A percentile compares a stretch with the other conserved stretches of the same genome.
phyloP scores from a whole-genome alignment of 2,329 filamentous ascomycete genomes.

The Thelonectria discophora region DNA sequence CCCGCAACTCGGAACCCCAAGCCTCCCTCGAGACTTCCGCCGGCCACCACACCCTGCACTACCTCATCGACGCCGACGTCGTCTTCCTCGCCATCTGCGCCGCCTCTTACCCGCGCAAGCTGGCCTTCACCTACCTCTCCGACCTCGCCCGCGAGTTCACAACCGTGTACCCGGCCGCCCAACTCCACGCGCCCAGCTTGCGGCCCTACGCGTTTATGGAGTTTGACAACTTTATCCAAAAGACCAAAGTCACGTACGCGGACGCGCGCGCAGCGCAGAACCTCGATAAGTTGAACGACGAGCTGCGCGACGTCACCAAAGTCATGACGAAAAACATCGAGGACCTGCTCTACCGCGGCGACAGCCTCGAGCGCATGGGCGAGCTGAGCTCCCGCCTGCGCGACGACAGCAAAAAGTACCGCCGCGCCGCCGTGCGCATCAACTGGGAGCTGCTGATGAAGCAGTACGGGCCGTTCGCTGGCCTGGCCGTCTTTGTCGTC shows the following conservation, averaged over 20 bases:
- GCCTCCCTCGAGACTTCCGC: slow-evolving; percentile 86
- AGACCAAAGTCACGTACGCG: slow-evolving; percentile 92
- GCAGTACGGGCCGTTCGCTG: slow-evolving; percentile 94
- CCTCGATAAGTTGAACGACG: slow-evolving; percentile 93
- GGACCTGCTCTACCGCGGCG: slow-evolving; percentile 92
- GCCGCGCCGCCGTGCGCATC: slow-evolving; percentile 89
- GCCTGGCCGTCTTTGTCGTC: slow-evolving; percentile 81
- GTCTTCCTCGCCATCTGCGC: slow-evolving; percentile 96
- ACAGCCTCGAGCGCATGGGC: slow-evolving; percentile 95
- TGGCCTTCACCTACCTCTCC: slow-evolving; percentile 96
- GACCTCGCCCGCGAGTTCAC: slow-evolving; percentile 93
- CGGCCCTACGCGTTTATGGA: slow-evolving; percentile 97
- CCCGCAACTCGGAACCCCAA: slow-evolving; percentile 87
- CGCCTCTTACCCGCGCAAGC: slow-evolving; percentile 92
- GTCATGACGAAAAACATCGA: slow-evolving; percentile 99
- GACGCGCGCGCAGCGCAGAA: slow-evolving; percentile 92
- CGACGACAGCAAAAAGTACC: slow-evolving; percentile 95
- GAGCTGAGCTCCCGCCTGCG: slow-evolving; percentile 87
- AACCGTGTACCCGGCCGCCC: slow-evolving; percentile 77
- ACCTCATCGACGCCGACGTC: slow-evolving; percentile 83
- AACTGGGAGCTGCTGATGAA: slow-evolving; percentile 98
- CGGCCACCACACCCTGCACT: slow-evolving; percentile 80
- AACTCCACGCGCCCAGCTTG: slow-evolving; percentile 79
- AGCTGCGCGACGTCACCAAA: slow-evolving; percentile 96
- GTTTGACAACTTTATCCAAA: slow-evolving; percentile 96